Base-by-base conservation (phyloP, 352 stramenopile species). In the Phytophthora constricta region DNA sequence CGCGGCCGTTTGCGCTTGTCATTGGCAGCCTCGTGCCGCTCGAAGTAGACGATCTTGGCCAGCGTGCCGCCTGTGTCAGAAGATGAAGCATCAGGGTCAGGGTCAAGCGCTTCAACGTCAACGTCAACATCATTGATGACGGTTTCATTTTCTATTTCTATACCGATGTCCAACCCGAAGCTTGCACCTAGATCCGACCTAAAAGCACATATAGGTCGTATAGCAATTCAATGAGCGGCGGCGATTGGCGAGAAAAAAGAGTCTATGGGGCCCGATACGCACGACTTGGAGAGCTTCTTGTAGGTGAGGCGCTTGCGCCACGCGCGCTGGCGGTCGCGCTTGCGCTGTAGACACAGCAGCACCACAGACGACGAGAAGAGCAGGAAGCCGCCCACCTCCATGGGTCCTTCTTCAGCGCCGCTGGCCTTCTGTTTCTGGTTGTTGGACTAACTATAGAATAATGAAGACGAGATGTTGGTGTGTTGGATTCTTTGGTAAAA, bases 31-130 rank as follows among this genome's bases (percentile, higher is more conserved):
- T 88, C 77, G 43, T 75, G 71, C 27, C 93, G 89, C 64, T 98
- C 92, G 62, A 98, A 98, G 74, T 98, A 98, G 51, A 98, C 95
- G 62, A 98, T 96, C 79, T 99, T 99, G 23, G 86, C 90, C 52
- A 99, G 78, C 33, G 95, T 98, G 0, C 95, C 96, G 17, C 96
- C 92, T 84, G 87, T 72, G 13, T 42, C 31, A 68, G 4, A 17
- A 51, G 34, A 26, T n/a, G n/a, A n/a, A 8, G 43, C 20, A 46
- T 7, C 13, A 37, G 31, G 31, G 31, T 37, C 31, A 37, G 31
- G 31, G 31, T 13, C 7, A 37, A 11, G 7, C 31, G 13, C 31
- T 37, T 0, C 13, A 37, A 7, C 13, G 31, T 11, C n/a, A n/a
- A n/a, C n/a, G n/a, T n/a, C n/a, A n/a, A n/a, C n/a, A n/a, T n/a